Evolutionary conservation across 2,329 filamentous ascomycete genomes (phyloP), one percentile per base, ranked within the genome.

Genomic region (Tolypocladium tundrense): DNA sequence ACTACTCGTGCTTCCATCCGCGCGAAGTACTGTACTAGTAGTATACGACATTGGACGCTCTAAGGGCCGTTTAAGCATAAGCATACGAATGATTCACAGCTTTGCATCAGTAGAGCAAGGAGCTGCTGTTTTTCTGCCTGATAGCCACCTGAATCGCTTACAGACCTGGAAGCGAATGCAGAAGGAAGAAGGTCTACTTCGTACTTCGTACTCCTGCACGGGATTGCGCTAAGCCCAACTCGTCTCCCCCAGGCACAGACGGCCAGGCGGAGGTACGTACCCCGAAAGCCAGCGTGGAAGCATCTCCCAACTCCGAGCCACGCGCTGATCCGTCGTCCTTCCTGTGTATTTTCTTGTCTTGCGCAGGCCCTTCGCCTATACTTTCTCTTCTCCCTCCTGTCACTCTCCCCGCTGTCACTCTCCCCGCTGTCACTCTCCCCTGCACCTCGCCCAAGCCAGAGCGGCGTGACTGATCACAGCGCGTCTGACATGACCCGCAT

Each of bases 401-500:
- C 31, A 1, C 31, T 9, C 19, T 21, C 19, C 8, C 19, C 19
- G 6, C 31, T 16, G 4, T 21, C 31, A 0, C 31, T 4, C 19
- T 14, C 10, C 8, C 19, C 19, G 6, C 31, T 16, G 4, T 21
- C 31, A 0, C 31, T 4, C 19, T 14, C 10, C 8, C 19, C 19
- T 21, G 31, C 19, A 21, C 19, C 48, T n/a, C 31, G 48, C 31
- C n/a, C 9, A 10, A 19, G n/a, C 48, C 10, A 51, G 48, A 33
- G 48, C 57, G 52, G 48, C 53, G 53, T 54, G 59, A 53, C 54
- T 37, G 53, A 48, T 53, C 53, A 14, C 42, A 43, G 42, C 33
- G 50, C 54, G 52, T 63, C 57, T 60, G 60, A 60, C 59, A 63
- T 62, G 57, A 62, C 59, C 43, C 57, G 61, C 54, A 60, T 53